Conservation (phyloP, 306 rosid species). For the Prunus mira region DNA sequence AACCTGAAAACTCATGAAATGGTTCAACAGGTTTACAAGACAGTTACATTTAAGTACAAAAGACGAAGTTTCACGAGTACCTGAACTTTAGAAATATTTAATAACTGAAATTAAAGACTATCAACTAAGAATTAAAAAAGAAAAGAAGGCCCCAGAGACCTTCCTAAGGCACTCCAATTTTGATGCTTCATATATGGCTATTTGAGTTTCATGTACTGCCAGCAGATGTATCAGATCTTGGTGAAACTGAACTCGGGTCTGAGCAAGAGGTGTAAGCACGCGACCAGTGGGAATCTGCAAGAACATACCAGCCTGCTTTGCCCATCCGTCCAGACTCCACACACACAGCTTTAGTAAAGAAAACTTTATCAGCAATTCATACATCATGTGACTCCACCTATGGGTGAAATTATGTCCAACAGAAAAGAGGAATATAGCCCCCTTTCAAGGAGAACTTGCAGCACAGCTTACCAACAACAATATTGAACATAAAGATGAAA, state of each 20-base stretch:
- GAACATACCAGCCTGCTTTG: conserved; percentile 1
- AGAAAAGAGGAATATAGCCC: background rate
- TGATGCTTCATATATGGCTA: conserved; percentile 37
- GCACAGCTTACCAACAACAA: background rate
- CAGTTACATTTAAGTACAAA: background rate
- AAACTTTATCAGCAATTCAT: background rate
- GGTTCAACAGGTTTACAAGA: too few species aligned
- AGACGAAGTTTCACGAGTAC: background rate
- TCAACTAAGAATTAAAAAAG: background rate
- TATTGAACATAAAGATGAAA: too few species aligned
- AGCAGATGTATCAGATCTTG: conserved; percentile 26
- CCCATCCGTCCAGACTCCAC: conserved; percentile 30
- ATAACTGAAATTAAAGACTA: background rate
- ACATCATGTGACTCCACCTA: background rate
- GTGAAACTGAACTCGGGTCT: conserved; percentile 33
- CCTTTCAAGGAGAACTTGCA: background rate
- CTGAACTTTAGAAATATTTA: background rate
- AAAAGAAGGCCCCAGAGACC: conserved; percentile 14
- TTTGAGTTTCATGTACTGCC: conserved; percentile 18
- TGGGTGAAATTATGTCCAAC: background rate
- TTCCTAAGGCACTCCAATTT: conserved; percentile 30
- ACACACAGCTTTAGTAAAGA: conserved; percentile 26
- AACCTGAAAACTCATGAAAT: background rate
- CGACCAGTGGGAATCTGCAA: conserved; percentile 15
- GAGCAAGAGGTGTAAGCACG: conserved; percentile 8